Evolutionary conservation across 2,329 filamentous ascomycete genomes (phyloP), one percentile per base, ranked within the genome.

Genomic region (Fusarium newnesense): DNA sequence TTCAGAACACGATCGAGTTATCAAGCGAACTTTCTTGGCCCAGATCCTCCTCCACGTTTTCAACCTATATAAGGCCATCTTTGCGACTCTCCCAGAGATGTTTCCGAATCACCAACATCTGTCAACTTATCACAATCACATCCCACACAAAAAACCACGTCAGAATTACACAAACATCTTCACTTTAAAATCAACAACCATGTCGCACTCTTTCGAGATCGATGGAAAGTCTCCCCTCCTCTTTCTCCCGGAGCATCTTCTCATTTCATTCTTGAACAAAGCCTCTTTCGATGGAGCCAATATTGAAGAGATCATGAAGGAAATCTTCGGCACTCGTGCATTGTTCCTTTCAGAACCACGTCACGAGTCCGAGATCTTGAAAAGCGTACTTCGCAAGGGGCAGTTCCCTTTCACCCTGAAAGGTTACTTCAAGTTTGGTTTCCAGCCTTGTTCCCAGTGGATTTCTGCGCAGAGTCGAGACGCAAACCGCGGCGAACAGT

Each of bases 361-460:
- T 1, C 15, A 39, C 3, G 24, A 30, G 19, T 18, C 34, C 16
- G 24, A 54, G 10, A n/a, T 54, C 19, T 5, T 54, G 19, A 39
- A 54, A 28, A 28, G 24, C 10, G 34, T 54, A 4, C 34, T 54
- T 13, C 34, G 26, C 7, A 54, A 54, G 15, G 50, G 50, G 1
- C 34, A 30, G 19, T 40, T 54, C 8, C 34, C 50, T 40, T 40
- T 54, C 26, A 54, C 34, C 5, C 26, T 54, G 4, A 54, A 54
- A 18, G 50, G 34, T 0, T 54, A 54, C 50, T 54, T 54, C 36
- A 54, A 40, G 19, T 54, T 54, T n/a, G 50, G 50, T 18, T 54
- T 54, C 5, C 50, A 54, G 24, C 24, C 50, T 13, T 40, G 34
- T 28, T 28, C 26, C 2, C 34, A 18, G 15, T 54, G 50, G 50